These are phyloP conservation scores for Cutaneotrichosporon spelunceum DNA, from an alignment of 1,284 basidiomycete genomes.

Conservation along the genomic window DNA sequence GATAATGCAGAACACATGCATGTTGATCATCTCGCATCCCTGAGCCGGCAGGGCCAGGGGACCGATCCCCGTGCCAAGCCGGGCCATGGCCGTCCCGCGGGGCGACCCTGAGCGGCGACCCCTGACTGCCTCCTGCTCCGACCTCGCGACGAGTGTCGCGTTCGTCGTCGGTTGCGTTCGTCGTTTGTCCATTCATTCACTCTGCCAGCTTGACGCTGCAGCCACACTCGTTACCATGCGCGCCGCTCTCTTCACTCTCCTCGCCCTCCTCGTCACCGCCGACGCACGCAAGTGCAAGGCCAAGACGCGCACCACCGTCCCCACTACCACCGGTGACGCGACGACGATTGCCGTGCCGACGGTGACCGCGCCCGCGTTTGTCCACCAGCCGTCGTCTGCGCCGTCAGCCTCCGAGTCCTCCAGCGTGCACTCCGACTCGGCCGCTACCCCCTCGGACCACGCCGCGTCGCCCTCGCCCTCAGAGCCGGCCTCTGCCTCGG, in stretches of 20 bases:
- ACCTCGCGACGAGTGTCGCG: too few relatives aligned
- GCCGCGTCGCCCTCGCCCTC: not conserved
- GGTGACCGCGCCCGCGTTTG: not conserved
- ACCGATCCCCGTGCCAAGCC: too few relatives aligned
- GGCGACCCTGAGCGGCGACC: too few relatives aligned
- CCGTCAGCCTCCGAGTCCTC: not conserved
- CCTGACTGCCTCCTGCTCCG: too few relatives aligned
- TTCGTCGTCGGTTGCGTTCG: not conserved
- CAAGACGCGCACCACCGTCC: too few relatives aligned
- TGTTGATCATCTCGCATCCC: too few relatives aligned
- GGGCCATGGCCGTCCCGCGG: too few relatives aligned
- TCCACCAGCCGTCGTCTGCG: not conserved
- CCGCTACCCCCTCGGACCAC: not conserved
- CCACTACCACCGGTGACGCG: not conserved
- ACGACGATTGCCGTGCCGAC: not conserved
- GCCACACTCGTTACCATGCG: slow-evolving; percentile 7
- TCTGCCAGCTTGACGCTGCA: slow-evolving; percentile 1
- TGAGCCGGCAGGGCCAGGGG: too few relatives aligned
- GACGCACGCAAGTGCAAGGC: slow-evolving; percentile 6
- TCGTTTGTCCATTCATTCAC: too few relatives aligned
- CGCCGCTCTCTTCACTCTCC: not conserved
- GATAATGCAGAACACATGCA: too few relatives aligned
- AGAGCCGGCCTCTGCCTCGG: not conserved
- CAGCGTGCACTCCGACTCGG: too few relatives aligned
- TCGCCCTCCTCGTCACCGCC: slow-evolving; percentile 3